Evolutionary conservation across 495 filamentous ascomycete species (phyloP).

Genomic region (Hypoxylon lenormandii): DNA sequence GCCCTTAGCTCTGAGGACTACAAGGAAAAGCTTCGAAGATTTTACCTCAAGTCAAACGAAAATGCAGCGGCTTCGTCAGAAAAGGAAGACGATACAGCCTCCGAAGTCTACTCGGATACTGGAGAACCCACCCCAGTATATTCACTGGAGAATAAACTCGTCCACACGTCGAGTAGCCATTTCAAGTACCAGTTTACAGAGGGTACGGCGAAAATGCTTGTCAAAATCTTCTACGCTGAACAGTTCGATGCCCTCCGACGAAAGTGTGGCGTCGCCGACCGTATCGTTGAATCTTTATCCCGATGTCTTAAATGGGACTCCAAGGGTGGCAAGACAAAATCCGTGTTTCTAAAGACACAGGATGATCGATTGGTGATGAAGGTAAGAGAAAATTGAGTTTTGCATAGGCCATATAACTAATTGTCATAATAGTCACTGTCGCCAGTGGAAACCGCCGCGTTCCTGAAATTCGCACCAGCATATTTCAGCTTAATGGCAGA

Average conservation of each 20-base stretch:
- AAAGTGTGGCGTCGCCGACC: conserved; percentile 91
- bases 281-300: conserved; percentile 93
- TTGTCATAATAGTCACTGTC: conserved; percentile 71
- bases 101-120: conserved; percentile 50
- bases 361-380: conserved; percentile 95
- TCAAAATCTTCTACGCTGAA: conserved; percentile 97
- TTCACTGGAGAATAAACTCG: conserved; percentile 79
- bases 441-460: conserved; percentile 89
- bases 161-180: conserved; percentile 86
- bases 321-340: conserved; percentile 97
- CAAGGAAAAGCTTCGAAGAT: conserved; percentile 77
- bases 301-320: conserved; percentile 98
- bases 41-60: conserved; percentile 35
- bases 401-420: conserved; percentile 23
- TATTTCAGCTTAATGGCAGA: conserved; percentile 98
- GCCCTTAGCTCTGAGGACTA: conserved; percentile 89
- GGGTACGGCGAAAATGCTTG: conserved; percentile 90
- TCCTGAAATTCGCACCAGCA: conserved; percentile 91
- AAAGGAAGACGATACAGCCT: conserved; percentile 33
- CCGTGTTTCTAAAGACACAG: conserved; percentile 95
- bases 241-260: conserved; percentile 94
- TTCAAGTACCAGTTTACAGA: conserved; percentile 94
- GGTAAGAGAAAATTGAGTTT: conserved; percentile 37
- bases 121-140: conserved; percentile 55
- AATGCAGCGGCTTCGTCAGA: conserved; percentile 57